phyloP scores from a whole-genome alignment of 192 early-diverging fungal species.

The Coemansia sp. region DNA sequence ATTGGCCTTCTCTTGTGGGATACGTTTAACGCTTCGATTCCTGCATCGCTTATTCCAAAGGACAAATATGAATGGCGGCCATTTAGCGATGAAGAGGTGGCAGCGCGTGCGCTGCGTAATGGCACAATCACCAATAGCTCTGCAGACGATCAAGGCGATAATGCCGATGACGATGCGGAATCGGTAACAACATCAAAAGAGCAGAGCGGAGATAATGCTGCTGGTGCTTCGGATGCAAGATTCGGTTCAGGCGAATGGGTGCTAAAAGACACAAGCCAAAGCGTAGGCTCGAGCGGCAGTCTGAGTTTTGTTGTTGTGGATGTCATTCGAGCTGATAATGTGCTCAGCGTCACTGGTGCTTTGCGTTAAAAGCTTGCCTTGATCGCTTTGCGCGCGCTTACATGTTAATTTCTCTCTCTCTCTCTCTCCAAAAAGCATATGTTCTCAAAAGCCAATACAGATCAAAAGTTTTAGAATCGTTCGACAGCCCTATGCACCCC shows the following conservation, averaged over 20 bases:
- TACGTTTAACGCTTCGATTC: conserved; percentile 94
- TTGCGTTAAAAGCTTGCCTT: conserved; percentile 30
- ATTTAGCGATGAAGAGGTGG: conserved; percentile 51
- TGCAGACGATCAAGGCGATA: conserved; percentile 19
- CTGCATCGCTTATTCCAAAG: conserved; percentile 74
- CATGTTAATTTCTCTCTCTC: not conserved
- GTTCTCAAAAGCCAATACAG: conserved; percentile 5
- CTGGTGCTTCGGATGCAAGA: conserved; percentile 12
- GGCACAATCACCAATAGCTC: not conserved
- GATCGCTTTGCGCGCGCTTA: not conserved
- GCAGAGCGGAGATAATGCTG: conserved; percentile 16
- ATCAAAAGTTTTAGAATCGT: no score
- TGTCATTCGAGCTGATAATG: conserved; percentile 76
- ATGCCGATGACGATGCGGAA: conserved; percentile 24
- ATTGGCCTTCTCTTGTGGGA: conserved; percentile 91
- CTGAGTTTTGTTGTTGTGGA: conserved; percentile 75
- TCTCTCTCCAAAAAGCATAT: not conserved
- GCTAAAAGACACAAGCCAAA: conserved; percentile 61
- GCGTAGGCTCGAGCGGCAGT: conserved; percentile 64
- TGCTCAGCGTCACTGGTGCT: conserved; percentile 79
- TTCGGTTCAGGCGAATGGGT: conserved; percentile 69
- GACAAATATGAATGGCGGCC: conserved; percentile 71
- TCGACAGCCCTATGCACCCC: conserved; percentile 51
- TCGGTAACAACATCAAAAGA: conserved; percentile 22
- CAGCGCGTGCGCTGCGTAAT: conserved; percentile 22